A percentile compares a stretch with the other conserved stretches of the same genome.
Evolutionary conservation across 495 filamentous ascomycete species (phyloP).

Genomic region (Penicillium manginii): DNA sequence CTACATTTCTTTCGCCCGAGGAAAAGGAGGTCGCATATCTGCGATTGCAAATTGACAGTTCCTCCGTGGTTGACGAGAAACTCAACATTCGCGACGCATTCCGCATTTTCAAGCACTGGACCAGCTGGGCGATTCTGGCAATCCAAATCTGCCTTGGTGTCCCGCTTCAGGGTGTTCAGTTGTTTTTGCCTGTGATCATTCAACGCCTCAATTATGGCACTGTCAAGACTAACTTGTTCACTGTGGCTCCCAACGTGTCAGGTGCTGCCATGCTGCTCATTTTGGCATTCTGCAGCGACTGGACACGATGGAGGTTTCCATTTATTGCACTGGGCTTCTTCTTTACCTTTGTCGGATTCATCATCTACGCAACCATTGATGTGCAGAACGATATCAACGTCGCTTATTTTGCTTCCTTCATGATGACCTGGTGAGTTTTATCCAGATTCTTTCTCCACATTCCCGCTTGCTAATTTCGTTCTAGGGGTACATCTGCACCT

Average conservation of each 20-base stretch:
- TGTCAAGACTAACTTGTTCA: constrained; percentile 77
- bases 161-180: constrained; percentile 68
- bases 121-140: constrained; percentile 63
- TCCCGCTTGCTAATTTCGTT: neutral
- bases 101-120: constrained; percentile 64
- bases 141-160: constrained; percentile 80
- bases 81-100: constrained; percentile 69
- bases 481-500: constrained; percentile 56
- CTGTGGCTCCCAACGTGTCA: constrained; percentile 71
- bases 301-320: constrained; percentile 66
- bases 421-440: constrained; percentile 67
- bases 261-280: constrained; percentile 72
- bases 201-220: constrained; percentile 61
- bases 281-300: constrained; percentile 69
- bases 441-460: neutral
- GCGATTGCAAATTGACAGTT: constrained; percentile 75
- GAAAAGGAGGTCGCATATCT: constrained; percentile 74
- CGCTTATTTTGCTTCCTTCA: constrained; percentile 78
- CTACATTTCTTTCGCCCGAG: constrained; percentile 62
- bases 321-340: constrained; percentile 75
- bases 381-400: constrained; percentile 60
- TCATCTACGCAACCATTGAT: constrained; percentile 73
- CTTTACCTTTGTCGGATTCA: constrained; percentile 74
- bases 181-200: constrained; percentile 79
- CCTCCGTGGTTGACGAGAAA: constrained; percentile 70